Evolutionary conservation across 1,139 yeast genomes (phyloP).

Genomic region (Candida sp.): DNA sequence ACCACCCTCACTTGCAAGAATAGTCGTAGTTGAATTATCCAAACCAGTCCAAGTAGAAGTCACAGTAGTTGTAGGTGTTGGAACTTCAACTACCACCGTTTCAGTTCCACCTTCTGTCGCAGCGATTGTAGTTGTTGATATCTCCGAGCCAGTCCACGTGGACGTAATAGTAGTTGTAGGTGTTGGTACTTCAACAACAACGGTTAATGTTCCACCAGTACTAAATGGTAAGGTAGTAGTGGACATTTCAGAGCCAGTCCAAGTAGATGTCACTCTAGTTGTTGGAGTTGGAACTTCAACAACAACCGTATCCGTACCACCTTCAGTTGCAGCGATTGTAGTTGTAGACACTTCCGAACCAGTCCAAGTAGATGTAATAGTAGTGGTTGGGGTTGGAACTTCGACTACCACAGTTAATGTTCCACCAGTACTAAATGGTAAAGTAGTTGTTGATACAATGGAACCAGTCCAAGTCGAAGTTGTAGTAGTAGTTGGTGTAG

Average conservation of each 20-base stretch:
- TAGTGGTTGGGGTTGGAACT: slow-evolving; percentile 13
- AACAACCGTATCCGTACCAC: slow-evolving; percentile 9
- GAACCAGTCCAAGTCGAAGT: slow-evolving; percentile 7
- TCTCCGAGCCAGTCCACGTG: slow-evolving; percentile 2
- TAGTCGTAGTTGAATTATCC: background rate
- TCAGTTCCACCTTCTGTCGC: slow-evolving; percentile 11
- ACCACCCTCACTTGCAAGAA: slow-evolving; percentile 4
- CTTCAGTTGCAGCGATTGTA: slow-evolving; percentile 8
- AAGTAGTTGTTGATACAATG: slow-evolving; percentile 5
- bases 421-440: too few species aligned
- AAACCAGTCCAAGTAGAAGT: background rate
- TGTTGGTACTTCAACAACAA: slow-evolving; percentile 4
- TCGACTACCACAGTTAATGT: slow-evolving; percentile 14
- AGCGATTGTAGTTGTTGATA: slow-evolving; percentile 8
- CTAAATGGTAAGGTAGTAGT: slow-evolving; percentile 8
- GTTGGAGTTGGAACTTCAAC: slow-evolving; percentile 6
- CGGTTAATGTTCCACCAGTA: slow-evolving; percentile 6
- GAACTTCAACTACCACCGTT: slow-evolving; percentile 3
- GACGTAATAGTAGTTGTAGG: slow-evolving; percentile 10
- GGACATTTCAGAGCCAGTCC: slow-evolving; percentile 10
- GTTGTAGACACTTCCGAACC: slow-evolving; percentile 5
- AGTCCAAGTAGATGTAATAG: slow-evolving; percentile 8
- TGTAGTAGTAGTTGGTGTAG: slow-evolving; percentile 5
- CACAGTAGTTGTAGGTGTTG: background rate
- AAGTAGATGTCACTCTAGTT: slow-evolving; percentile 8